These are phyloP conservation scores for Kluyveromyces aestuarii DNA, from an alignment of 805 yeast genomes.

Conservation along the genomic window DNA sequence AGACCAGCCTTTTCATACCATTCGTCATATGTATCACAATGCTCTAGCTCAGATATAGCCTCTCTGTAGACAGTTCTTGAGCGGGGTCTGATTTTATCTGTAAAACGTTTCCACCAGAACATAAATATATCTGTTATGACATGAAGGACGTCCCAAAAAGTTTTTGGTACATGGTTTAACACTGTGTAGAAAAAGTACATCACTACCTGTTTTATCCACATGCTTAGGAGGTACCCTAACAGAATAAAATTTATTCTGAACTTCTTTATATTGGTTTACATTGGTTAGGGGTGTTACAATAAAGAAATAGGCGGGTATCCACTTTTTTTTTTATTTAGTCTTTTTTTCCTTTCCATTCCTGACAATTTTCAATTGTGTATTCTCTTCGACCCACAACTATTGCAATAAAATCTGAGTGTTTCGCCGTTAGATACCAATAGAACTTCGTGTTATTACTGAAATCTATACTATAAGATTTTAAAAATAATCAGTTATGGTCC, in stretches of 20 bases:
- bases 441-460: too few relatives aligned
- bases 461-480: not conserved
- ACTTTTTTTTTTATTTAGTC: too few relatives aligned
- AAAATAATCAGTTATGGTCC: not conserved
- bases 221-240: not conserved
- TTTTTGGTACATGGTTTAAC: slow-evolving; percentile 34
- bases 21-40: slow-evolving; percentile 52
- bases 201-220: slow-evolving; percentile 14
- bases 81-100: slow-evolving; percentile 22
- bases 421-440: too few relatives aligned
- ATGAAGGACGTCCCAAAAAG: slow-evolving; percentile 32
- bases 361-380: not conserved
- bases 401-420: too few relatives aligned
- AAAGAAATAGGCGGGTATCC: not conserved
- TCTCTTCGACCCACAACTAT: not conserved
- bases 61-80: slow-evolving; percentile 29
- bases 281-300: not conserved
- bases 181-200: slow-evolving; percentile 19
- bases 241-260: too few relatives aligned
- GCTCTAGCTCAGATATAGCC: slow-evolving; percentile 39
- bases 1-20: slow-evolving; percentile 52
- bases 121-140: slow-evolving; percentile 34
- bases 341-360: not conserved
- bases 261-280: too few relatives aligned
- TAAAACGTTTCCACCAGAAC: slow-evolving; percentile 31